phyloP scores from a whole-genome alignment of 1,284 basidiomycete genomes.

The Sanghuangporus sanghuang region DNA sequence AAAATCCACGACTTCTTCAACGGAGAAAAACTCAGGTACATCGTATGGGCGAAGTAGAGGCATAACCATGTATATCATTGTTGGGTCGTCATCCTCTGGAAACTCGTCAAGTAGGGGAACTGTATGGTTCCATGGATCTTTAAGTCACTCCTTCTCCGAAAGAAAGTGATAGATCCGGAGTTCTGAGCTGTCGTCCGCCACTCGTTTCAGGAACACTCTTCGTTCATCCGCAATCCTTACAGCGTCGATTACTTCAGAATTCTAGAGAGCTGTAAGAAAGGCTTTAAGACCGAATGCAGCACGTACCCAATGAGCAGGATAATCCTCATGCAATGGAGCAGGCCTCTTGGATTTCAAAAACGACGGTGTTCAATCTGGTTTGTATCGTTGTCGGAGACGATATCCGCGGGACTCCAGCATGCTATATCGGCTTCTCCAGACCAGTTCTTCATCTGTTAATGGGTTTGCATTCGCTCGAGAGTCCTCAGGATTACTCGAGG shows the following conservation, averaged over 20 bases:
- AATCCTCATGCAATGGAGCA: slow-evolving; percentile 20
- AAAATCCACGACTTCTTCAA: slow-evolving; percentile 11
- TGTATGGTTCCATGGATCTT: background rate
- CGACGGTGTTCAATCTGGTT: slow-evolving; percentile 20
- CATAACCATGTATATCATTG: slow-evolving; percentile 4
- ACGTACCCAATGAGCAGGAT: background rate
- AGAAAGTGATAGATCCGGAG: slow-evolving; percentile 6
- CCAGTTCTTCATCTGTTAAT: background rate
- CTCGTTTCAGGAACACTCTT: background rate
- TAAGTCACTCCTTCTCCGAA: background rate
- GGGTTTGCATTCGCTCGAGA: no score
- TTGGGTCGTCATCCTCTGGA: no score
- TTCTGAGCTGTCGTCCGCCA: background rate
- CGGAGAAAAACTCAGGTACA: slow-evolving; percentile 2
- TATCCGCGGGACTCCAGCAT: background rate
- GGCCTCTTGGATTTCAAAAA: slow-evolving; percentile 16
- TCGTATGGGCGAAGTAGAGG: slow-evolving; percentile 3
- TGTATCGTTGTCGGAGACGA: background rate
- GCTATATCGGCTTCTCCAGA: slow-evolving; percentile 2
- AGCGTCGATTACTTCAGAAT: background rate
- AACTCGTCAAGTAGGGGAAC: background rate
- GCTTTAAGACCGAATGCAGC: background rate
- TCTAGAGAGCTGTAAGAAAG: background rate
- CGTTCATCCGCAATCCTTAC: background rate
- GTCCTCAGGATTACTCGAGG: no score